Evolutionary conservation across 768 basidiomycete genomes (phyloP).

Genomic region (Suillus subalutaceus): DNA sequence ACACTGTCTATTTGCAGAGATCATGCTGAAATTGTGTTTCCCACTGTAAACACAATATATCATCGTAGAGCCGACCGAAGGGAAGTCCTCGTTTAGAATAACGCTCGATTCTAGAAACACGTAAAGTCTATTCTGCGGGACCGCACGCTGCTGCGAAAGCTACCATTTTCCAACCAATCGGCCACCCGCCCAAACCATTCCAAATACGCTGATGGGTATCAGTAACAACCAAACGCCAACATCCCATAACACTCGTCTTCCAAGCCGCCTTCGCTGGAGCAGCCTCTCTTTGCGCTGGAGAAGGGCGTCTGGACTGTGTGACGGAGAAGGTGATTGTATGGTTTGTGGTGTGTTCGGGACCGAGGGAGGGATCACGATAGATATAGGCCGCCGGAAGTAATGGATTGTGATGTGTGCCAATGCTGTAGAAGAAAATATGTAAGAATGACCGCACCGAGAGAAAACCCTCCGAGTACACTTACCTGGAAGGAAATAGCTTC

Average conservation of each 20-base stretch:
- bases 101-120: background rate
- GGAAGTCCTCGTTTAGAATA: too few relatives aligned
- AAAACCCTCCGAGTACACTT: constrained; percentile 15
- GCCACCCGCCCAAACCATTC: constrained; percentile 60
- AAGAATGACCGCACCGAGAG: constrained; percentile 3
- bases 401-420: constrained; percentile 81
- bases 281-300: constrained; percentile 85
- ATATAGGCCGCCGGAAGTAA: constrained; percentile 80
- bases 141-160: background rate
- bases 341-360: constrained; percentile 22
- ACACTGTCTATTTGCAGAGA: too few relatives aligned
- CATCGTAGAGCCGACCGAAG: too few relatives aligned
- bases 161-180: constrained; percentile 58
- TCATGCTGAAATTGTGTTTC: too few relatives aligned
- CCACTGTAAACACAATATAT: too few relatives aligned
- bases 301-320: constrained; percentile 61
- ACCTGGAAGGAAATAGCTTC: constrained; percentile 70
- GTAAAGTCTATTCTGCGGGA: background rate
- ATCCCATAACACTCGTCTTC: constrained; percentile 80
- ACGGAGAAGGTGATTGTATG: constrained; percentile 24
- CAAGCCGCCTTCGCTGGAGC: constrained; percentile 73
- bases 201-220: constrained; percentile 58
- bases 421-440: constrained; percentile 39
- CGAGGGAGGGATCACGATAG: constrained; percentile 70
- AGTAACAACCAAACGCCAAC: constrained; percentile 79